Conservation (phyloP, 495 filamentous ascomycete species). For the Annulohypoxylon bovei region DNA sequence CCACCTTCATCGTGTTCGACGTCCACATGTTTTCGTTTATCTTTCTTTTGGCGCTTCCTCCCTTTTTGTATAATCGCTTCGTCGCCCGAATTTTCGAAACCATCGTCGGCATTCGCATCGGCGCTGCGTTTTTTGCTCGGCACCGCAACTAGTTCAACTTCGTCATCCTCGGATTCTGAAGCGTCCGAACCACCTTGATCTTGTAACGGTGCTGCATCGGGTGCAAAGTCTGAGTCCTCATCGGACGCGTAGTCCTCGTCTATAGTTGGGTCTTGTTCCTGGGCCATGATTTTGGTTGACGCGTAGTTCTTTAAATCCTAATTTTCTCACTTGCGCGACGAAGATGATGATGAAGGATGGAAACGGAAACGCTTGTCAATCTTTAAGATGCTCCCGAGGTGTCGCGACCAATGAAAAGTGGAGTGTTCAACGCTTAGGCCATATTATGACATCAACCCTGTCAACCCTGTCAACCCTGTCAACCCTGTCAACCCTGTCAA, state of each 20-base stretch:
- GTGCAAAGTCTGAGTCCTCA: constrained; percentile 80
- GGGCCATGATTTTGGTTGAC: constrained; percentile 23
- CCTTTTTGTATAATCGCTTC: constrained; percentile 75
- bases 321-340: neutral
- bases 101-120: constrained; percentile 57
- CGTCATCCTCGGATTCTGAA: constrained; percentile 56
- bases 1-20: constrained; percentile 67
- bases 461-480: neutral
- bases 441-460: neutral
- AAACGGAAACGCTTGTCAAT: neutral
- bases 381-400: constrained; percentile 2
- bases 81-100: constrained; percentile 76
- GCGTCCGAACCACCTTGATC: constrained; percentile 55
- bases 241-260: constrained; percentile 75
- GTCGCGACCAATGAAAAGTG: neutral
- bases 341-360: neutral
- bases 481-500: too few species aligned
- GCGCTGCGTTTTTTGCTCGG: constrained; percentile 53
- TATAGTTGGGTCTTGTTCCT: constrained; percentile 28
- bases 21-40: constrained; percentile 57
- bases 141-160: constrained; percentile 32
- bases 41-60: constrained; percentile 65
- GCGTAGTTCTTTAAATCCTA: neutral
- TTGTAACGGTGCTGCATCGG: constrained; percentile 63
- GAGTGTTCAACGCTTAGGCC: neutral